phyloP scores from a whole-genome alignment of 257 asterid species.

The Ocimum tenuiflorum region DNA sequence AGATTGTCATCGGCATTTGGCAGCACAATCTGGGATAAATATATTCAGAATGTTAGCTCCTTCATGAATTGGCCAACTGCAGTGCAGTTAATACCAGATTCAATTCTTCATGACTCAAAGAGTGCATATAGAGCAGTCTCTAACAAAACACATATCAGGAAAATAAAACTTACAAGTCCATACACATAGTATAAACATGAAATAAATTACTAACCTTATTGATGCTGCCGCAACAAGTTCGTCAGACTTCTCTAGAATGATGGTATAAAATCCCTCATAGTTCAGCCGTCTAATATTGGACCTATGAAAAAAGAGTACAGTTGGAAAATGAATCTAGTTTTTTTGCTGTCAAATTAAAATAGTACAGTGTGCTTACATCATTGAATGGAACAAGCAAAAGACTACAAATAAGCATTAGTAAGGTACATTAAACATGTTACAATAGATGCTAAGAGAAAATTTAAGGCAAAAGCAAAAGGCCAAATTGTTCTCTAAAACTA shows the following conservation, averaged over 20 bases:
- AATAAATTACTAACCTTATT: conserved; percentile 51
- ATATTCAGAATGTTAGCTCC: background rate
- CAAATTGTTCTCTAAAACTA: background rate
- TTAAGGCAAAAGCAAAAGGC: conserved; percentile 10
- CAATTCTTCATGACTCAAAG: conserved; percentile 2
- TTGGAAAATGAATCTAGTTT: conserved; percentile 14
- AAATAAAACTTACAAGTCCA: background rate
- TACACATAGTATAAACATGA: conserved; percentile 1
- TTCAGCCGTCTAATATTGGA: conserved; percentile 84
- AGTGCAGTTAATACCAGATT: background rate
- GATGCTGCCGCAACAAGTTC: conserved; percentile 81
- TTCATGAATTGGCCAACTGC: conserved; percentile 1
- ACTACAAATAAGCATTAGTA: background rate
- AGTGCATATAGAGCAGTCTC: background rate
- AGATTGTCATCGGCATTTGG: conserved; percentile 10
- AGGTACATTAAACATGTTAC: background rate
- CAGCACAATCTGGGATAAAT: conserved; percentile 7
- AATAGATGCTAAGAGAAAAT: background rate
- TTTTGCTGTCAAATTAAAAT: background rate
- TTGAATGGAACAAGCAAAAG: background rate
- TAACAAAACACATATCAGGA: conserved; percentile 9
- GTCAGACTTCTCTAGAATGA: conserved; percentile 77
- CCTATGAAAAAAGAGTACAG: conserved; percentile 33
- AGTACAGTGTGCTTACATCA: background rate
- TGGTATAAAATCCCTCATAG: conserved; percentile 65